A percentile compares a stretch with the other conserved stretches of the same genome.
Conservation (phyloP, 2,329 filamentous ascomycete species). For the Claviceps arundinis region DNA sequence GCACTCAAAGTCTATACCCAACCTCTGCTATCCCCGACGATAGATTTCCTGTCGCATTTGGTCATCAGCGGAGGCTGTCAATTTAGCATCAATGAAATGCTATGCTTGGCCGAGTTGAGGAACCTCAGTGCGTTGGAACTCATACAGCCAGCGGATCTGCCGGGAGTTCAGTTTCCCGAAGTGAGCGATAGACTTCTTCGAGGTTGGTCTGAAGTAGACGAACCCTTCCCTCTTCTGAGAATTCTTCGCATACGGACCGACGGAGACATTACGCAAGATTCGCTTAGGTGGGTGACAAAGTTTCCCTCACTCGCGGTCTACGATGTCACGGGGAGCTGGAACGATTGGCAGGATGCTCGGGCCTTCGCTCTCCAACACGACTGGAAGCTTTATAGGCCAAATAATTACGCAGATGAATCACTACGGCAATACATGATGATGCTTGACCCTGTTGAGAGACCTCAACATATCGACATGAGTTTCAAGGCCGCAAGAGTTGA, state of each 20-base stretch:
- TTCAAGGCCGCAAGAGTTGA: conserved; percentile 21
- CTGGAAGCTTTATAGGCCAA: conserved; percentile 20
- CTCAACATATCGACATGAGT: conserved; percentile 10
- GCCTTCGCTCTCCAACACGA: conserved; percentile 15
- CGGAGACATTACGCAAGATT: conserved; percentile 24
- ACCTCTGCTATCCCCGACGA: conserved; percentile 22
- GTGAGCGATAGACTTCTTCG: conserved; percentile 32
- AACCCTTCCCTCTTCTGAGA: conserved; percentile 33
- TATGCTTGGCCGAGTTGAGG: conserved; percentile 26
- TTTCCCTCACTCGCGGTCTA: conserved; percentile 33
- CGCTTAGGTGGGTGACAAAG: conserved; percentile 25
- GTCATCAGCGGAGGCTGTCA: conserved; percentile 23
- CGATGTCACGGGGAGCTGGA: conserved; percentile 24
- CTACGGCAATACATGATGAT: conserved; percentile 23
- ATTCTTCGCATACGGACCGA: conserved; percentile 33
- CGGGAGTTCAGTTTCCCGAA: conserved; percentile 18
- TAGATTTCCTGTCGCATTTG: conserved; percentile 28
- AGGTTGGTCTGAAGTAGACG: conserved; percentile 27
- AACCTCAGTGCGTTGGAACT: conserved; percentile 37
- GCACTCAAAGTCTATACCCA: conserved; percentile 22
- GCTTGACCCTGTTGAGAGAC: conserved; percentile 17
- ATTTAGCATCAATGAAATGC: conserved; percentile 25
- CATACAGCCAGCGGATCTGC: conserved; percentile 22
- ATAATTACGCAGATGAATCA: conserved; percentile 17
- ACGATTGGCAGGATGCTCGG: conserved; percentile 22